Evolutionary conservation across 148 eudicot genomes (phyloP).

Genomic region (Pharnaceum exiguum): DNA sequence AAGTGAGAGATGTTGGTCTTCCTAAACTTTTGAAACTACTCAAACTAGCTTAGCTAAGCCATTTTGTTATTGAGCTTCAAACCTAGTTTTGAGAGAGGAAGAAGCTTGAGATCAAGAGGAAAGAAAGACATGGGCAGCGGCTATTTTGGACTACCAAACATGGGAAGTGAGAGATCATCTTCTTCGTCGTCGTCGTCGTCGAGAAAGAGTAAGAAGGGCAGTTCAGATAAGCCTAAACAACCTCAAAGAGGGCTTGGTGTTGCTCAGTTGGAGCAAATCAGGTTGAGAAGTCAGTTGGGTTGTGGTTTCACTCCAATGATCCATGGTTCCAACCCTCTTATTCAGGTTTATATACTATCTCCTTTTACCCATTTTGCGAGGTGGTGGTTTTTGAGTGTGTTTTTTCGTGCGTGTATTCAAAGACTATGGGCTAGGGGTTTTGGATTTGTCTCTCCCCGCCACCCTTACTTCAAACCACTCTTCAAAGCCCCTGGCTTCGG

Average conservation of each 20-base stretch:
- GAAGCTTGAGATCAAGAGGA: not conserved
- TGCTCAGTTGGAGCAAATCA: slow-evolving; percentile 79
- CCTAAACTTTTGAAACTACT: slow-evolving; percentile 1
- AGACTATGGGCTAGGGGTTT: too few relatives aligned
- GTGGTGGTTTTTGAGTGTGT: too few relatives aligned
- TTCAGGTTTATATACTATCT: not conserved
- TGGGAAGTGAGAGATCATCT: slow-evolving; percentile 42
- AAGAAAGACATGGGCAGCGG: slow-evolving; percentile 36
- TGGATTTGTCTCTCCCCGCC: too few relatives aligned
- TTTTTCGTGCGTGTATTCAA: too few relatives aligned
- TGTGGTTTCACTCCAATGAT: slow-evolving; percentile 7
- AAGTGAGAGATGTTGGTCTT: slow-evolving; percentile 7
- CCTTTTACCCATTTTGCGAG: too few relatives aligned
- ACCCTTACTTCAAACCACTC: too few relatives aligned
- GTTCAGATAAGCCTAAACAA: slow-evolving; percentile 59
- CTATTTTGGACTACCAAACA: slow-evolving; percentile 38
- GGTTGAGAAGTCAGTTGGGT: slow-evolving; percentile 53
- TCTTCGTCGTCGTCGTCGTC: slow-evolving; percentile 40
- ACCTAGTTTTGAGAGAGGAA: not conserved
- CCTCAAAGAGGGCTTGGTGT: slow-evolving; percentile 90
- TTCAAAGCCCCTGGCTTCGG: too few relatives aligned
- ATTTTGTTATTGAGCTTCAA: not conserved
- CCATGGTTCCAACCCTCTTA: not conserved
- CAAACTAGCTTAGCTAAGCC: not conserved
- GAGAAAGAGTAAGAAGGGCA: slow-evolving; percentile 47